phyloP scores from a whole-genome alignment of 176 grass and related monocot genomes.

The Lolium perenne region DNA sequence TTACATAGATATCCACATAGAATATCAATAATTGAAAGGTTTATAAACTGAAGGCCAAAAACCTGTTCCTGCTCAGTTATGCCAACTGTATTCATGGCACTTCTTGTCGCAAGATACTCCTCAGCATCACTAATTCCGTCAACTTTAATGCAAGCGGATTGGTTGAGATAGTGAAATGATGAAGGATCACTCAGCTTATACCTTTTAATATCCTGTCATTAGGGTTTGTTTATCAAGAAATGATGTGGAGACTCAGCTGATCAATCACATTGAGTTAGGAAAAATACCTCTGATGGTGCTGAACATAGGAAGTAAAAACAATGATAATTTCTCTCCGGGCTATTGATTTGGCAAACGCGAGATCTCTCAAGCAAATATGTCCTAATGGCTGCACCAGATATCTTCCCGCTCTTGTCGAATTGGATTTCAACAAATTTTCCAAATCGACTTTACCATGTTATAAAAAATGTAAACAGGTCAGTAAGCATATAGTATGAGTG shows the following conservation, averaged over 20 bases:
- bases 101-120: slow-evolving; percentile 86
- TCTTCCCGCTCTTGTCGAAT: slow-evolving; percentile 85
- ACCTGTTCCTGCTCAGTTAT: slow-evolving; percentile 89
- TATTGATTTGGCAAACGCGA: slow-evolving; percentile 88
- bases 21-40: slow-evolving; percentile 20
- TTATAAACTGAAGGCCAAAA: neutral
- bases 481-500: slow-evolving; percentile 28
- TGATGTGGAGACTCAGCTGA: slow-evolving; percentile 1
- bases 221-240: slow-evolving; percentile 28
- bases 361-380: slow-evolving; percentile 97
- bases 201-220: slow-evolving; percentile 65
- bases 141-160: slow-evolving; percentile 85
- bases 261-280: slow-evolving; percentile 34
- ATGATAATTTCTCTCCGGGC: slow-evolving; percentile 95
- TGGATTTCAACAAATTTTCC: slow-evolving; percentile 98
- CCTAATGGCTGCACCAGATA: slow-evolving; percentile 90
- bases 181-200: slow-evolving; percentile 73
- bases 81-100: slow-evolving; percentile 94
- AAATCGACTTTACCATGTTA: slow-evolving; percentile 70
- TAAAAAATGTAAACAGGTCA: slow-evolving; percentile 33
- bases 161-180: slow-evolving; percentile 87
- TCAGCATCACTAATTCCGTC: slow-evolving; percentile 76
- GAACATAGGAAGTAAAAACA: slow-evolving; percentile 92
- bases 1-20: slow-evolving; percentile 23
- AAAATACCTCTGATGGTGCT: slow-evolving; percentile 73